Conservation (phyloP, 129 eudicot species). For the Helianthus tuberosus region DNA sequence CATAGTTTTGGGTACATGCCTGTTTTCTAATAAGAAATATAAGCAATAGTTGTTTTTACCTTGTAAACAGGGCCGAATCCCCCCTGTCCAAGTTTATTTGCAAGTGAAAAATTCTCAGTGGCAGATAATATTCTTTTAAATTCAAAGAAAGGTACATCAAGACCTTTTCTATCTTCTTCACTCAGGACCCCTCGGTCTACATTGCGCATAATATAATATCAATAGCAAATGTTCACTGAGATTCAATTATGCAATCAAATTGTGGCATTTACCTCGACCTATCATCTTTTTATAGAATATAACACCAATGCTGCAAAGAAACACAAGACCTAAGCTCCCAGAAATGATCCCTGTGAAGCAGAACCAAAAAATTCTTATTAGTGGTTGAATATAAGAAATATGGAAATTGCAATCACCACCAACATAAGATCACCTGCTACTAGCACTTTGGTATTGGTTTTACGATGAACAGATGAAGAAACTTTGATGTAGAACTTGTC, state of each 20-base stretch:
- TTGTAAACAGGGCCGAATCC: constrained; percentile 60
- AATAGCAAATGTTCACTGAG: not conserved
- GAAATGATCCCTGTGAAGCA: constrained; percentile 25
- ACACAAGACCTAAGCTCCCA: constrained; percentile 9
- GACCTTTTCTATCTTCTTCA: constrained; percentile 42
- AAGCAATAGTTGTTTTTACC: constrained; percentile 27
- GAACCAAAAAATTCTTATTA: not conserved
- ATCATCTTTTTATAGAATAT: constrained; percentile 20
- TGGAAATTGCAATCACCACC: not conserved
- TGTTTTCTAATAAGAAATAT: constrained; percentile 7
- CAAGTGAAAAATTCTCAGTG: constrained; percentile 42
- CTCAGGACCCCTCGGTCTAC: constrained; percentile 23
- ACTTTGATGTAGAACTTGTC: constrained; percentile 20
- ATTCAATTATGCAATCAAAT: not conserved
- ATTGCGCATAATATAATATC: not conserved
- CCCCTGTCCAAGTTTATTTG: constrained; percentile 52
- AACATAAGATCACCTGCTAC: constrained; percentile 12
- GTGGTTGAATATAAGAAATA: not conserved
- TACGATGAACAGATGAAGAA: constrained; percentile 7
- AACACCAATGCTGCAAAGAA: constrained; percentile 32
- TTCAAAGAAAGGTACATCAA: constrained; percentile 50
- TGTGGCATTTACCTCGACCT: constrained; percentile 20
- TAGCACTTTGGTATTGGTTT: constrained; percentile 13
- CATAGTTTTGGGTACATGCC: too few species aligned
- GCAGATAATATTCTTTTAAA: constrained; percentile 44